Percentiles rank a stretch among this genome's conserved stretches.
Conservation (phyloP, 345 rosid genomes). For the Arabidopsis thaliana region DNA sequence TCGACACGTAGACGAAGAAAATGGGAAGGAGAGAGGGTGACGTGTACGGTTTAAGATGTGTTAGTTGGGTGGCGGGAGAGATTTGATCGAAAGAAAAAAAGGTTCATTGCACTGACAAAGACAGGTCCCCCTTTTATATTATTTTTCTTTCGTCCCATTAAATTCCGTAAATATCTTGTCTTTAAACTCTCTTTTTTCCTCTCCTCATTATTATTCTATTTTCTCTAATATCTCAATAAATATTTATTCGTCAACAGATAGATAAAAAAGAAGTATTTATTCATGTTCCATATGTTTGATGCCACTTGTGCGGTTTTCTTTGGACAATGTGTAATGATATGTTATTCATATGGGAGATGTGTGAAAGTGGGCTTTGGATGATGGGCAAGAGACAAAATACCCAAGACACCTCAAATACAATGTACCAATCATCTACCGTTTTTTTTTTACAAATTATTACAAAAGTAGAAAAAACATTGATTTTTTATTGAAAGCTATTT, state of each 20-base stretch:
- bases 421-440: constrained; percentile 31
- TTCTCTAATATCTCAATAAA: constrained; percentile 2
- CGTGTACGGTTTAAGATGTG: constrained; percentile 46
- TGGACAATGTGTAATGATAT: constrained; percentile 36
- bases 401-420: constrained; percentile 33
- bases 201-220: not conserved
- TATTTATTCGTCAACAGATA: constrained; percentile 25
- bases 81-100: constrained; percentile 3
- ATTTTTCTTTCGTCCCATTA: not conserved
- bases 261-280: not conserved
- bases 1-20: constrained; percentile 37
- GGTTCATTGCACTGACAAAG: constrained; percentile 46
- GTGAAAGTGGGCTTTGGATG: constrained; percentile 31
- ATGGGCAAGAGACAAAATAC: constrained; percentile 34
- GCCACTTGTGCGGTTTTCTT: constrained; percentile 39
- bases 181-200: constrained; percentile 15
- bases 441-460: not conserved
- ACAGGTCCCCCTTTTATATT: not conserved
- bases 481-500: not conserved
- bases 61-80: constrained; percentile 42
- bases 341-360: constrained; percentile 24
- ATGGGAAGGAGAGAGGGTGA: constrained; percentile 37
- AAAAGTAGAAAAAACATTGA: not conserved
- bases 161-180: constrained; percentile 46
- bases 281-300: constrained; percentile 22